Base-by-base conservation (phyloP, 768 basidiomycete genomes). In the Suillus plorans region DNA sequence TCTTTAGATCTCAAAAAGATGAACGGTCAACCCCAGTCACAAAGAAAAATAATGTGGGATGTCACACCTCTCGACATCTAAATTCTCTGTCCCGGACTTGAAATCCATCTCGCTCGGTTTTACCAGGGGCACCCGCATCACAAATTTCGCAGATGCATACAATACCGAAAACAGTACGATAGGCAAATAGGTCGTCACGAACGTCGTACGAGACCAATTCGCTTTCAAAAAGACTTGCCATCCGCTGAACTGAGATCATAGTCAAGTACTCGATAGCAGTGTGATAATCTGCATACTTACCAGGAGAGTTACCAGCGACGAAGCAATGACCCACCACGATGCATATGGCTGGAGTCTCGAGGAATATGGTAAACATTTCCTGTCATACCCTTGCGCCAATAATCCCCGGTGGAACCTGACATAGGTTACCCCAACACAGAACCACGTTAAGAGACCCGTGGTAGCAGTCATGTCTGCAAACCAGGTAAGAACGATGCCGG, bases 161-260 rank as follows among this genome's bases (percentile, higher is more conserved):
- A 50, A 16, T 10, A 50, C 25, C 3, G 22, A 22, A 2, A 50
- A 50, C 14, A 50, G 25, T 6, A 25, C 22, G 25, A 50, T 6
- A 25, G 25, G 25, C 13, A 50, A 8, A 50, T 25, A 50, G 7
- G 49, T 25, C 14, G 49, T 50, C 22, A 50, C 13, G 14, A 50
- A 50, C 25, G 14, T 25, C 14, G 25, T 22, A 4, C 7, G 25
- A 25, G 49, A 25, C 49, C 49, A 50, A 14, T 50, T 50, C 3
- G 22, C 49, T 50, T 50, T 50, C 49, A 50, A 50, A 16, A 50
- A 50, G 49, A 50, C 49, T 50, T 50, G 49, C 49, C 49, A 50
- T 50, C 49, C 49, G 49, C 22, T 50, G 49, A 50, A 50, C 49
- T 50, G 25, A 50, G 2, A 14, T 14, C 49, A 3, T 25, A 14